Evolutionary conservation across 345 rosid genomes (phyloP), one percentile per base, ranked within the genome.

Genomic region (Laguncularia racemosa): DNA sequence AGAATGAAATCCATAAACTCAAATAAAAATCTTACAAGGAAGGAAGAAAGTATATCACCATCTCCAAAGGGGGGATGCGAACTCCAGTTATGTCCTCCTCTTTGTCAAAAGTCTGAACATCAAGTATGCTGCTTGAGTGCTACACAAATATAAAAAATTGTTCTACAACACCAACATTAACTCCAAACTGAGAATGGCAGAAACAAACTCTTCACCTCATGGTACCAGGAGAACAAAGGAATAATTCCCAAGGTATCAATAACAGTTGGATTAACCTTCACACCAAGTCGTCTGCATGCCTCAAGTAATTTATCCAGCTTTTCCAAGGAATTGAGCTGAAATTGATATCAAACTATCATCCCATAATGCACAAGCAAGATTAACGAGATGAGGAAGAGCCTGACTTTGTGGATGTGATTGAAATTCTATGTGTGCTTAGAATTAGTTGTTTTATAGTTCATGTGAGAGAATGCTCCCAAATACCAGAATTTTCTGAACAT

Each of bases 181-280:
- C 14, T 23, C 28, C 19, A 44, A 52, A 53, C 16, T 38, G 40
- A 33, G 40, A 33, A 33, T 33, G 40, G 40, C 40, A 33, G 40
- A 33, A 33, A 33, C 7, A 21, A 57, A 52, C 19, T 47, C 54
- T 45, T 71, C 67, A 84, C 91, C 87, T 81, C 82, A 60, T 84
- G 87, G 64, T 84, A 81, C 91, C 87, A 81, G 59, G 87, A 84
- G 71, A 67, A 77, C 49, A 81, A 52, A 50, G 87, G 91, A 67
- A 79, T 57, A 68, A 84, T 79, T 46, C 91, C 87, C 66, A 84
- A 50, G 47, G 74, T 74, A 60, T 69, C 66, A 15, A 76, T 53
- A 33, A 18, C 65, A 49, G 60, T n/a, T 3, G 87, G 85, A 62
- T 64, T 58, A 20, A 78, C 78, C 70, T 74, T 80, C 52, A 84